Percentiles rank a stretch among this genome's conserved stretches.
phyloP scores from a whole-genome alignment of 352 stramenopile genomes.

The Lagenidium sp. region DNA sequence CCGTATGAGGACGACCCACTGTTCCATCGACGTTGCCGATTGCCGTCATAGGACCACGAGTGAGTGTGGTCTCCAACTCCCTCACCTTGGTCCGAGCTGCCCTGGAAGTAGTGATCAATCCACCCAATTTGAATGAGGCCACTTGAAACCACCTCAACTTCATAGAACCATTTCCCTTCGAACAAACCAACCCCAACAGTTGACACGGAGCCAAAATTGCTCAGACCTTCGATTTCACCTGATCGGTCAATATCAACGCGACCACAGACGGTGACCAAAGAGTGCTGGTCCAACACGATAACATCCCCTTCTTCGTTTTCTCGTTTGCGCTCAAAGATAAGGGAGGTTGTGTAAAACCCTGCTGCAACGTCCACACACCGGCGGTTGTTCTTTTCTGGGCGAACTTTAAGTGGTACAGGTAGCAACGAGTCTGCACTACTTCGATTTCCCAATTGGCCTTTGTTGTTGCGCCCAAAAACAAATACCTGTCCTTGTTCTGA shows the following conservation, averaged over 20 bases:
- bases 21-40: conserved; percentile 88
- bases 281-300: conserved; percentile 52
- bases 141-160: conserved; percentile 86
- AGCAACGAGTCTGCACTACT: conserved; percentile 74
- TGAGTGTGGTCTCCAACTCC: conserved; percentile 87
- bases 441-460: conserved; percentile 81
- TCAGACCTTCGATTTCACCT: conserved; percentile 79
- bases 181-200: conserved; percentile 68
- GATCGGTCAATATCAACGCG: conserved; percentile 82
- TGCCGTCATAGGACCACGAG: conserved; percentile 92
- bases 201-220: conserved; percentile 84
- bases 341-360: conserved; percentile 82
- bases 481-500: conserved; percentile 81
- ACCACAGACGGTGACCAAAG: conserved; percentile 57
- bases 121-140: conserved; percentile 91
- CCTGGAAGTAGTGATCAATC: conserved; percentile 89
- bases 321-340: conserved; percentile 78
- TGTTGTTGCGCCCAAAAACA: conserved; percentile 85
- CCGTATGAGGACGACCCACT: conserved; percentile 84
- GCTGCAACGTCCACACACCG: conserved; percentile 75
- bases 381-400: conserved; percentile 67
- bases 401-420: conserved; percentile 74
- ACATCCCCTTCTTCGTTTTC: conserved; percentile 71
- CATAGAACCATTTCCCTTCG: conserved; percentile 91
- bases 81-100: conserved; percentile 86